Conservation (phyloP, 2,329 filamentous ascomycete species). For the Didymella arachidicola region DNA sequence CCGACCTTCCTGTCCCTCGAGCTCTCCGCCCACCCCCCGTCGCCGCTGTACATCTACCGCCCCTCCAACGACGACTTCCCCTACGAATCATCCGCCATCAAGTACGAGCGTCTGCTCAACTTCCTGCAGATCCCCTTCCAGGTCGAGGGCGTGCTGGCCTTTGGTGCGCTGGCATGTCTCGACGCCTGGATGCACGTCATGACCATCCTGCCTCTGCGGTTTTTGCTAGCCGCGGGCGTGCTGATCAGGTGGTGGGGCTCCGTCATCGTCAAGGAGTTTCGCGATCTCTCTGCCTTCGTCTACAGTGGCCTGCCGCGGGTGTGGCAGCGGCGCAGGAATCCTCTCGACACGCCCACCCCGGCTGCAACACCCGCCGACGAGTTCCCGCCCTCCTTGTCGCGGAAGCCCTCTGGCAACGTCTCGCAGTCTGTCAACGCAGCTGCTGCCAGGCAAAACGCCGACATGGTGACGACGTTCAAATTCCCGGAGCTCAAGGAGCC, state of each 20-base stretch:
- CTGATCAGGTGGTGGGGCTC: constrained; percentile 80
- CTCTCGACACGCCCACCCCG: constrained; percentile 40
- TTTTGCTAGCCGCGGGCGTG: constrained; percentile 79
- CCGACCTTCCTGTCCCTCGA: constrained; percentile 72
- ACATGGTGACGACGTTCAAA: constrained; percentile 33
- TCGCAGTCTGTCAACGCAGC: constrained; percentile 26
- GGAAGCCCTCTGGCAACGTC: constrained; percentile 36
- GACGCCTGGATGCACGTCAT: constrained; percentile 98
- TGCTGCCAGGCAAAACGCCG: constrained; percentile 35
- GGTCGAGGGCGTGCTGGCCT: constrained; percentile 83
- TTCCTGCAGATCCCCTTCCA: constrained; percentile 83
- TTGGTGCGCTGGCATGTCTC: constrained; percentile 88
- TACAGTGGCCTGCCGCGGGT: constrained; percentile 80
- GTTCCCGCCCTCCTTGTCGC: constrained; percentile 33
- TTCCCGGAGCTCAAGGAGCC: constrained; percentile 41
- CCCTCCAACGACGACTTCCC: constrained; percentile 67
- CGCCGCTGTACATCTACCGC: constrained; percentile 69
- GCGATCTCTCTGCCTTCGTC: constrained; percentile 77
- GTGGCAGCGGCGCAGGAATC: constrained; percentile 69
- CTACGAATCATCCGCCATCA: constrained; percentile 91
- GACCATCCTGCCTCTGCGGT: constrained; percentile 90
- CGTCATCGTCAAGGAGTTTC: constrained; percentile 73
- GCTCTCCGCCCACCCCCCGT: constrained; percentile 66
- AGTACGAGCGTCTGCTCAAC: constrained; percentile 90
- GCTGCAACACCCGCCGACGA: constrained; percentile 42